Base-by-base conservation (phyloP, 169 alveolate genomes). In the Plasmodium yoelii region DNA sequence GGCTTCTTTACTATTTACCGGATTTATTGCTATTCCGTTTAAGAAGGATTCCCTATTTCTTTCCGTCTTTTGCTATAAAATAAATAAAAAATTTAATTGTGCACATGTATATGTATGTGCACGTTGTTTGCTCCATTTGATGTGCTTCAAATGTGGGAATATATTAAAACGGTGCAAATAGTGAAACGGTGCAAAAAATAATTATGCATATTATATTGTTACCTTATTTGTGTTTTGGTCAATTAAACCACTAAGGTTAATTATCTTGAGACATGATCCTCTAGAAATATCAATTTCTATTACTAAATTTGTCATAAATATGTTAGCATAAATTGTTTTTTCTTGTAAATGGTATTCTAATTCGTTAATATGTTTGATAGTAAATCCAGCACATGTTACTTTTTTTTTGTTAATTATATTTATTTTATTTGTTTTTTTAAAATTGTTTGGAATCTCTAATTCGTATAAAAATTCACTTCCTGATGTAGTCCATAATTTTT, bases 401-500 rank as follows among this genome's bases (percentile, higher is more conserved):
- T 87, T 53, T 55, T 28, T 34, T 22, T 75, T 77, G 8, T 24
- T 77, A 10, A 18, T 53, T 51, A 88, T 42, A 15, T 13, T 5
- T 22, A 80, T 22, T 59, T 87, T 65, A 8, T 90, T 75, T 28
- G 55, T 28, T 1, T 53, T 39, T 59, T 42, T 61, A 59, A 92
- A 88, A 0, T 87, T 65, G 1, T 44, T 3, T 7, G 95, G 95
- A 15, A 92, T 61, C 10, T 69, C 73, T n/a, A 92, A 15, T 34
- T 88, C 91, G 42, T 88, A 61, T 42, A 92, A 56, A 56, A 63
- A 57, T 46, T 71, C 63, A 57, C 74, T 93, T 5, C 95, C 95
- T 8, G 87, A 63, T 13, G 95, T 92, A 55, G 91, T 60, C 93
- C 93, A 92, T 9, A 92, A 82, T 70, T 69, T 82, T 59, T 92